Conservation (phyloP, 139 green algal genomes). For the Haematococcus sp. region DNA sequence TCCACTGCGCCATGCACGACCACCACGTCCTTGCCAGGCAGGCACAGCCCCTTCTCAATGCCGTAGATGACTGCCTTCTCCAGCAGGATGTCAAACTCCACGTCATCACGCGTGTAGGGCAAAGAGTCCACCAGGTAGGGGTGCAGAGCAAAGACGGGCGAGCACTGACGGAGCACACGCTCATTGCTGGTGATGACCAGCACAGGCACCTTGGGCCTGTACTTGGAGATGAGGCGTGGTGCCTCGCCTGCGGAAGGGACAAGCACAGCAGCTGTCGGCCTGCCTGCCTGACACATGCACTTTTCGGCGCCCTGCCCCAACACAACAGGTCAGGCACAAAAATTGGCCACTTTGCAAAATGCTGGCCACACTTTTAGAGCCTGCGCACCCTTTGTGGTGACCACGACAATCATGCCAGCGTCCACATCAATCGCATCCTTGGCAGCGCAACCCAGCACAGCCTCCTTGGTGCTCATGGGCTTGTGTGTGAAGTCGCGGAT, state of each 20-base stretch:
- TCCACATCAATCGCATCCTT: conserved; percentile 45
- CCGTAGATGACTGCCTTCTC: conserved; percentile 32
- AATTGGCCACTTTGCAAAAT: neutral
- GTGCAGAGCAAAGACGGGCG: conserved; percentile 34
- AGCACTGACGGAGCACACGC: conserved; percentile 30
- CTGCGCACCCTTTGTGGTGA: conserved; percentile 35
- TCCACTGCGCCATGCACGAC: conserved; percentile 18
- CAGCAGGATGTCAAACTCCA: conserved; percentile 32
- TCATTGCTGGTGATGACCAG: conserved; percentile 42
- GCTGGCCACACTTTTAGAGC: neutral
- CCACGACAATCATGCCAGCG: conserved; percentile 40
- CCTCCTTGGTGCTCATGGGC: conserved; percentile 35
- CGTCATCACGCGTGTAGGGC: conserved; percentile 15
- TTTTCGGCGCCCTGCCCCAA: no score
- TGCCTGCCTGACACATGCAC: no score
- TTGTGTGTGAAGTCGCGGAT: conserved; percentile 56
- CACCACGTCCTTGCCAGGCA: conserved; percentile 35
- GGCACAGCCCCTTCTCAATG: conserved; percentile 40
- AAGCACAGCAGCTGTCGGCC: no score
- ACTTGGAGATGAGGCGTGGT: conserved; percentile 59
- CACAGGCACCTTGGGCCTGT: conserved; percentile 54
- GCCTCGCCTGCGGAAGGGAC: conserved; percentile 22
- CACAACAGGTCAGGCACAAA: neutral
- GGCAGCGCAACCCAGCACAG: conserved; percentile 38
- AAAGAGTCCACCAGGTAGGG: conserved; percentile 42